These are phyloP conservation scores for Mycena leptocephala DNA, from an alignment of 768 basidiomycete species.

Conservation along the genomic window DNA sequence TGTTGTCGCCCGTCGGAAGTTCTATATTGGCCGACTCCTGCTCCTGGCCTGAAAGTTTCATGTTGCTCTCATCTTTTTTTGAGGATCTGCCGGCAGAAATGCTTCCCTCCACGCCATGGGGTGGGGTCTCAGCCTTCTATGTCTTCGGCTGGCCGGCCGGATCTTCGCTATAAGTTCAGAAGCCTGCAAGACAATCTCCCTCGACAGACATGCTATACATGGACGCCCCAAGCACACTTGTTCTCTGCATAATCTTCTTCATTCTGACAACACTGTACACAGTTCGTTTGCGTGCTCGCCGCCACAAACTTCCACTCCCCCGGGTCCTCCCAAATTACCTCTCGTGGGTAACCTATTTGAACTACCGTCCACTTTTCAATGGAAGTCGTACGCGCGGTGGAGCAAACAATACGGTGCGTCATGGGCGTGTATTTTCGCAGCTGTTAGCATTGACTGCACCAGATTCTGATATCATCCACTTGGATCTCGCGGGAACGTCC, in stretches of 20 bases:
- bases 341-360: conserved; percentile 56
- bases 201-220: neutral
- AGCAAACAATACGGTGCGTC: conserved; percentile 49
- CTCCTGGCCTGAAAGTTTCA: too few relatives aligned
- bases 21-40: too few relatives aligned
- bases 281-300: neutral
- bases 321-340: conserved; percentile 43
- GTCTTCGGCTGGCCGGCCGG: neutral
- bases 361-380: conserved; percentile 48
- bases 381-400: conserved; percentile 54
- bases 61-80: neutral
- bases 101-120: neutral
- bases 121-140: neutral
- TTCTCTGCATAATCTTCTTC: neutral
- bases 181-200: neutral
- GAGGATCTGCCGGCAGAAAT: neutral
- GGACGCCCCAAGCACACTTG: neutral
- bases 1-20: too few relatives aligned
- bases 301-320: conserved; percentile 11
- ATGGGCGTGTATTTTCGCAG: neutral
- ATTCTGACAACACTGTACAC: neutral
- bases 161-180: neutral
- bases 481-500: conserved; percentile 49
- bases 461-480: conserved; percentile 47
- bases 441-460: neutral